Evolutionary conservation across 2,329 filamentous ascomycete species (phyloP).

Genomic region (Fusarium pilosicola): DNA sequence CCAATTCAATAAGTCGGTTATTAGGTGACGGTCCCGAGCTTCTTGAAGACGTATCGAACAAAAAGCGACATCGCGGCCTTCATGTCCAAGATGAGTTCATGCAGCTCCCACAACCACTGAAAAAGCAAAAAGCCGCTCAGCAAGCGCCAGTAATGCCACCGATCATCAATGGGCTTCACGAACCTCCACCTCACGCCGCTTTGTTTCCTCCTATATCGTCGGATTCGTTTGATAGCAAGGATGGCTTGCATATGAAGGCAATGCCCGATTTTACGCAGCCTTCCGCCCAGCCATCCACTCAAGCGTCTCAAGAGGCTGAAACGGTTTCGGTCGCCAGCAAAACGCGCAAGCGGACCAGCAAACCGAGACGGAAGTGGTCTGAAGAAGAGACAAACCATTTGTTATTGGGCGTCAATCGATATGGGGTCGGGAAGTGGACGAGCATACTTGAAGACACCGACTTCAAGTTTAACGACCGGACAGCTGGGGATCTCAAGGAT

Average conservation of each 20-base stretch:
- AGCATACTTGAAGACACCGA: slow-evolving; percentile 69
- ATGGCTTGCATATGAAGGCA: slow-evolving; percentile 55
- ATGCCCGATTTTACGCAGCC: slow-evolving; percentile 55
- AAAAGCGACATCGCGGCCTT: slow-evolving; percentile 63
- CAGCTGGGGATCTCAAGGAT: slow-evolving; percentile 72
- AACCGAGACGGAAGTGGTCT: slow-evolving; percentile 70
- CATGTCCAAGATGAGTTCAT: slow-evolving; percentile 69
- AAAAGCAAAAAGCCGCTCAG: slow-evolving; percentile 70
- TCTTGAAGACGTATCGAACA: slow-evolving; percentile 58
- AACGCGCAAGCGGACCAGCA: slow-evolving; percentile 64
- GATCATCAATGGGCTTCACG: slow-evolving; percentile 72
- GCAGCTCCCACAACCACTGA: slow-evolving; percentile 71
- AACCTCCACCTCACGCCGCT: slow-evolving; percentile 68
- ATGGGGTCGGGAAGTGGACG: slow-evolving; percentile 74
- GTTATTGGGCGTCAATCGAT: slow-evolving; percentile 67
- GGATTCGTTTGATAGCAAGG: slow-evolving; percentile 62
- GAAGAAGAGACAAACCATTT: slow-evolving; percentile 72
- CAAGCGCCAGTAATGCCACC: slow-evolving; percentile 66
- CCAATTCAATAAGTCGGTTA: slow-evolving; percentile 58
- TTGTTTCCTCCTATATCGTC: slow-evolving; percentile 73
- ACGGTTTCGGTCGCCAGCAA: slow-evolving; percentile 48
- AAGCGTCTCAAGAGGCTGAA: slow-evolving; percentile 48
- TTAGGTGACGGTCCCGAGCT: slow-evolving; percentile 57
- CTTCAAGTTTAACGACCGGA: slow-evolving; percentile 69
- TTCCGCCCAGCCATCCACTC: slow-evolving; percentile 14